phyloP scores from a whole-genome alignment of 768 basidiomycete species.

The Tricholoma flavovirens region DNA sequence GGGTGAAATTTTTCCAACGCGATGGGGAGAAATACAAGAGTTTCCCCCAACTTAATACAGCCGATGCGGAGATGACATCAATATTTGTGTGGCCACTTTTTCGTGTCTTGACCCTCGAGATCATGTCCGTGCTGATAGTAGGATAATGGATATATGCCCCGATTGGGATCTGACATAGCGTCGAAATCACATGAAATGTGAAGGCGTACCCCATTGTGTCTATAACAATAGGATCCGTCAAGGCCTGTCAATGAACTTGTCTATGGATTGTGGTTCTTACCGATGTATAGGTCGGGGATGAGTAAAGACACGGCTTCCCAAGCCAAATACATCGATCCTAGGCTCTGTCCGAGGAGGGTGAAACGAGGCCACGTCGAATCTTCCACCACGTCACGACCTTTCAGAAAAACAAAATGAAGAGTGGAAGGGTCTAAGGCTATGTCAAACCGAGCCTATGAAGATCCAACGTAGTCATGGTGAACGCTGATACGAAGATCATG shows the following conservation, averaged over 20 bases:
- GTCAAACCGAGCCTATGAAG: conserved; percentile 66
- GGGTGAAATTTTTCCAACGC: neutral
- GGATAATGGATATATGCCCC: conserved; percentile 97
- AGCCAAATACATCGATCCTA: conserved; percentile 80
- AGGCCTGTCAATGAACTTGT: conserved; percentile 3
- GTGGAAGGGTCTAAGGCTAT: conserved; percentile 60
- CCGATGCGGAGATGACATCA: conserved; percentile 47
- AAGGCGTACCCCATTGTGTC: conserved; percentile 99
- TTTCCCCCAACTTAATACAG: conserved; percentile 53
- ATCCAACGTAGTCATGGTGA: neutral
- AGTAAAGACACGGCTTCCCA: conserved; percentile 77
- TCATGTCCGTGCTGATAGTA: conserved; percentile 93
- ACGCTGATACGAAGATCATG: neutral
- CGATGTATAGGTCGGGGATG: conserved; percentile 88
- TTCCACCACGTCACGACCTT: conserved; percentile 66
- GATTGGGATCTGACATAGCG: conserved; percentile 61
- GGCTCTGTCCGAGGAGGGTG: conserved; percentile 86
- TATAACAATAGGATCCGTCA: conserved; percentile 24
- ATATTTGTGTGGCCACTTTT: conserved; percentile 59
- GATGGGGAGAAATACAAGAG: conserved; percentile 39
- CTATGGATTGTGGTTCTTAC: conserved; percentile 33
- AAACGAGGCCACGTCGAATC: conserved; percentile 84
- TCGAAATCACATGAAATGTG: conserved; percentile 72
- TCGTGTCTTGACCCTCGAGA: conserved; percentile 65
- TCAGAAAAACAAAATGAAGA: conserved; percentile 80